Evolutionary conservation across 2,329 filamentous ascomycete species (phyloP).

Genomic region (Pseudogymnoascus sp.): DNA sequence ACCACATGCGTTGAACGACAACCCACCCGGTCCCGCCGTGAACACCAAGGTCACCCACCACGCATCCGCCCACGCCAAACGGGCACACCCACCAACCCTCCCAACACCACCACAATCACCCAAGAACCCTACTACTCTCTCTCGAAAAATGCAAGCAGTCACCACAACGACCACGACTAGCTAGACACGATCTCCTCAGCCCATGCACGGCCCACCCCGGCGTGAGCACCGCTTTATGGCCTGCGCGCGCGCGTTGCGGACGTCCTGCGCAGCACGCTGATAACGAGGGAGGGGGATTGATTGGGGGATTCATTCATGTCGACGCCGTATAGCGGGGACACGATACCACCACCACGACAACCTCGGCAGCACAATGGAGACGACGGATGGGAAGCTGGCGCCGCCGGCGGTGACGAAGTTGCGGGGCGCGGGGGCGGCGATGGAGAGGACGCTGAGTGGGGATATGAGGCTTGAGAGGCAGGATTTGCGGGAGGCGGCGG

Average conservation of each 20-base stretch:
- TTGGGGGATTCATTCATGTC: not conserved
- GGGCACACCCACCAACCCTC: not conserved
- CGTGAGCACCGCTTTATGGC: not conserved
- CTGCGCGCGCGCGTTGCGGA: not conserved
- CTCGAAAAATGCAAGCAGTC: not conserved
- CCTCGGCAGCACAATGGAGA: slow-evolving; percentile 17
- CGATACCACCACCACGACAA: not conserved
- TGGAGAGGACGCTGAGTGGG: slow-evolving; percentile 67
- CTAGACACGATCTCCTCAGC: not conserved
- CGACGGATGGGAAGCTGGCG: slow-evolving; percentile 22
- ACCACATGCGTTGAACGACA: not conserved
- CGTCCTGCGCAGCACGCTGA: not conserved
- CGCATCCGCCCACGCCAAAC: not conserved
- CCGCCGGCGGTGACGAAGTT: slow-evolving; percentile 25
- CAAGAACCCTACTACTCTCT: not conserved
- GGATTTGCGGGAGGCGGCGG: slow-evolving; percentile 88
- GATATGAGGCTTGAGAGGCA: slow-evolving; percentile 90
- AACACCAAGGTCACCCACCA: not conserved
- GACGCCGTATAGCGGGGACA: not conserved
- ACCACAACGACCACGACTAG: not conserved
- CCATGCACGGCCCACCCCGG: not conserved
- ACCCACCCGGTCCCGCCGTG: not conserved
- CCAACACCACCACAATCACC: not conserved
- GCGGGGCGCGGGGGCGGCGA: slow-evolving; percentile 29
- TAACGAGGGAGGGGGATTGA: not conserved